Conservation (phyloP, 208 protist species). For the Porcisia deanei region DNA sequence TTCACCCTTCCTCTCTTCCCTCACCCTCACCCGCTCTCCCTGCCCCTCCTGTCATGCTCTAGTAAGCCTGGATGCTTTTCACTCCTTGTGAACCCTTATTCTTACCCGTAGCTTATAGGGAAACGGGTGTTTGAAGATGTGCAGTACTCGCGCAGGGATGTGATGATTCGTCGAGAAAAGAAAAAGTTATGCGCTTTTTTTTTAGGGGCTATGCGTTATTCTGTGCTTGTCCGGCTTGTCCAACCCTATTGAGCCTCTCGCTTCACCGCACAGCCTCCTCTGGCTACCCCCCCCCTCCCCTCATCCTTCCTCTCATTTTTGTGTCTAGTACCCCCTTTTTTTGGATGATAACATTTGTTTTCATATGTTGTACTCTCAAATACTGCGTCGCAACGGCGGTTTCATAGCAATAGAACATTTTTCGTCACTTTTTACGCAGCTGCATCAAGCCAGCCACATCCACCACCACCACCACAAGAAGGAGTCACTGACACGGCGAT, state of each 20-base stretch:
- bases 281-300: not conserved
- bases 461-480: not conserved
- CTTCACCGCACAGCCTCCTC: not conserved
- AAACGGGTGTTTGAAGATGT: no score
- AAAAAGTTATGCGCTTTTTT: not conserved
- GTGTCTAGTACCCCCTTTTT: not conserved
- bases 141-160: no score
- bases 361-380: not conserved
- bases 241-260: not conserved
- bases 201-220: not conserved
- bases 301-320: not conserved
- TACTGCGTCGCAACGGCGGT: not conserved
- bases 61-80: no score
- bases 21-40: no score
- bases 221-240: not conserved
- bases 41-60: no score
- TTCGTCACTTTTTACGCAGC: not conserved
- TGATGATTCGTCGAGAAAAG: not conserved
- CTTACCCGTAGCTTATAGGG: no score
- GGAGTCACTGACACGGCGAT: not conserved
- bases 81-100: no score
- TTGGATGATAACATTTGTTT: not conserved
- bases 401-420: not conserved
- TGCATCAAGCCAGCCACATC: not conserved
- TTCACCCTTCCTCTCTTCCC: no score